Percentiles rank a stretch among this genome's conserved stretches.
Evolutionary conservation across 108 stramenopile genomes (phyloP).

Genomic region (Poteriospumella lacustris): DNA sequence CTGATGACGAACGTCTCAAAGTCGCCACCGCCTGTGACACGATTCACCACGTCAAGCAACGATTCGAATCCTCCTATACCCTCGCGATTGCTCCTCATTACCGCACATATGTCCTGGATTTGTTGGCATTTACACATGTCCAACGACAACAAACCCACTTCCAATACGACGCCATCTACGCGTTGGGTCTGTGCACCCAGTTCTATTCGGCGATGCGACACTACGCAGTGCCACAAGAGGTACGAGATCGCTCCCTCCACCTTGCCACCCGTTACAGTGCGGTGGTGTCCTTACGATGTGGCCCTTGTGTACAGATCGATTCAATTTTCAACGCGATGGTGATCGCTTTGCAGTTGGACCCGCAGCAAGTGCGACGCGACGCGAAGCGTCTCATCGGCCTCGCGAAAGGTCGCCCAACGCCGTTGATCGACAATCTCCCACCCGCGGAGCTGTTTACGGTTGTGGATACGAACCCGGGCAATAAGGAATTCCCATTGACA

Average conservation of each 20-base stretch:
- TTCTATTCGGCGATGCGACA: background rate
- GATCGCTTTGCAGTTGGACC: slow-evolving; percentile 3
- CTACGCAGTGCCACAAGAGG: slow-evolving; percentile 1
- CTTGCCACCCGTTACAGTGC: too few relatives aligned
- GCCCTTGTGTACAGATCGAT: background rate
- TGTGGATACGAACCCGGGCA: background rate
- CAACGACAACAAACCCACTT: background rate
- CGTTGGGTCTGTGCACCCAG: slow-evolving; percentile 2
- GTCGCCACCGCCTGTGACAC: too few relatives aligned
- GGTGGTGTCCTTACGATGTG: too few relatives aligned
- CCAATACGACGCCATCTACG: background rate
- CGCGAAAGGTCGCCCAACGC: background rate
- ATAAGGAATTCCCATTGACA: background rate
- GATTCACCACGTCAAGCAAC: background rate
- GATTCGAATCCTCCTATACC: background rate
- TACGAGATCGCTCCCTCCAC: background rate
- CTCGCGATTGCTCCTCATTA: background rate
- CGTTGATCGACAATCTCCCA: background rate
- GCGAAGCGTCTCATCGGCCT: background rate
- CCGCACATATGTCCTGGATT: background rate
- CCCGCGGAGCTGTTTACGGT: background rate
- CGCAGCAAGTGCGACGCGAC: background rate
- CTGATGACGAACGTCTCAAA: too few relatives aligned
- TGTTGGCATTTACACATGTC: background rate
- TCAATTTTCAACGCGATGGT: background rate